Evolutionary conservation across 2,329 filamentous ascomycete species (phyloP), one percentile per base, ranked within the genome.

Genomic region (Colletotrichum lupini): DNA sequence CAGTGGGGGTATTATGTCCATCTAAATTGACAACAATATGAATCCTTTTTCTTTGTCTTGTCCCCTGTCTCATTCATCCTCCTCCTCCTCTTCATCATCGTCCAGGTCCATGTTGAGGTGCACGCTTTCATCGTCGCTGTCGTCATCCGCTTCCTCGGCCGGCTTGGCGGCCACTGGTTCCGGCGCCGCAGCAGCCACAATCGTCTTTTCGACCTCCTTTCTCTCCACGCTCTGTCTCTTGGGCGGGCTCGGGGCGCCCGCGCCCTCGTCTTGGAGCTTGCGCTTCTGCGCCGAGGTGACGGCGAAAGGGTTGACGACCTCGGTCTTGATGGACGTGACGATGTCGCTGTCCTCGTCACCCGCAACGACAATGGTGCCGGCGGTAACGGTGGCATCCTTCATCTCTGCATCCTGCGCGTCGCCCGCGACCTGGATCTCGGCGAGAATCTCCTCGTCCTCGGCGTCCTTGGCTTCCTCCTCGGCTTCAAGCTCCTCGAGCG

Each of bases 51-150:
- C 80, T 85, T 85, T 84, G 5, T n/a, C 24, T 1, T 12, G 32
- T 12, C 32, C 32, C 12, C 32, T 35, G 74, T 3, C 79, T 68
- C 11, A 78, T 75, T 6, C 74, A 75, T 78, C 60, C 1, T 75
- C 81, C 0, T 82, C 79, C 1, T 82, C 83, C 0, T 86, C 86
- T 1, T 84, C 84, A 11, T 87, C 85, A 19, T 87, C 87, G 11
- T 91, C 89, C 11, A 91, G 79, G 58, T 89, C 88, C 87, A 90
- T 90, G 67, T 90, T 88, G 69, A 91, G 81, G 79, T 90, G 87
- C 14, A 90, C 86, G 72, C 88, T 90, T 67, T 86, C 88, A 68
- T 90, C 88, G 16, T 85, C 85, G 37, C 85, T 83, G 24, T 86
- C 85, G n/a, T 85, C 85, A 1, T 82, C 85, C 5, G 82, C 82